Evolutionary conservation across 176 grass and related monocot genomes (phyloP).

Genomic region (Oryza australiensis): DNA sequence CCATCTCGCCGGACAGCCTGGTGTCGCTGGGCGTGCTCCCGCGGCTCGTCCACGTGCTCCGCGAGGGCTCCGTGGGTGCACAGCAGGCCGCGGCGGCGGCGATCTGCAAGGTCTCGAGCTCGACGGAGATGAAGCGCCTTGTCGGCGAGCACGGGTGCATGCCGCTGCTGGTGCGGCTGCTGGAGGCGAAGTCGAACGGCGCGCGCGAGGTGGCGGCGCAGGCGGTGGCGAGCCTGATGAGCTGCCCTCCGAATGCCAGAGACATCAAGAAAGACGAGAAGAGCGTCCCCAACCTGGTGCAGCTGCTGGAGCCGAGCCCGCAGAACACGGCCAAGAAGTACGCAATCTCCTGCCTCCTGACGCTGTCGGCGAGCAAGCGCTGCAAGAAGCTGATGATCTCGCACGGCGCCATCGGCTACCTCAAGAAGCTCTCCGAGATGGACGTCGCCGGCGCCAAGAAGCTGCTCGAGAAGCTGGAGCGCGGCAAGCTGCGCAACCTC

Average conservation of each 20-base stretch:
- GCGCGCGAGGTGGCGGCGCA: conserved; percentile 79
- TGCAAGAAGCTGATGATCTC: conserved; percentile 95
- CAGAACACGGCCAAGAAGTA: conserved; percentile 98
- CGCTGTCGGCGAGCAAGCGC: conserved; percentile 66
- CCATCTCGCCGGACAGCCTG: conserved; percentile 61
- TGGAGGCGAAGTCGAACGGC: conserved; percentile 78
- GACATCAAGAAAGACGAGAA: conserved; percentile 95
- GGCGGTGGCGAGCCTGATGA: conserved; percentile 80
- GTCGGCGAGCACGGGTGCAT: conserved; percentile 79
- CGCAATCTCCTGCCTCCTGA: conserved; percentile 75
- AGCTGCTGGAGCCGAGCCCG: conserved; percentile 83
- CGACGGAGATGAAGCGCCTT: conserved; percentile 72
- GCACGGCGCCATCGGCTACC: conserved; percentile 88
- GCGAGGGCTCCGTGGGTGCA: conserved; percentile 73
- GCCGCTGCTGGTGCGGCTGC: conserved; percentile 68
- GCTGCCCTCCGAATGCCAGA: conserved; percentile 52
- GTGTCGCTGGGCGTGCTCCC: conserved; percentile 82
- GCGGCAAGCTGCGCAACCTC: conserved; percentile 68
- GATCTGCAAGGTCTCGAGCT: conserved; percentile 76
- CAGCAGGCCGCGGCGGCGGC: conserved; percentile 65
- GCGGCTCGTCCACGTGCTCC: conserved; percentile 71
- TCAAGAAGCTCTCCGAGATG: conserved; percentile 95
- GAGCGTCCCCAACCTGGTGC: conserved; percentile 95
- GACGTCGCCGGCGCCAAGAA: conserved; percentile 82
- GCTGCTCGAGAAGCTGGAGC: conserved; percentile 86